A percentile compares a stretch with the other conserved stretches of the same genome.
These are phyloP conservation scores for Bertia moriformis DNA, from an alignment of 2,329 filamentous ascomycete species.

Conservation along the genomic window DNA sequence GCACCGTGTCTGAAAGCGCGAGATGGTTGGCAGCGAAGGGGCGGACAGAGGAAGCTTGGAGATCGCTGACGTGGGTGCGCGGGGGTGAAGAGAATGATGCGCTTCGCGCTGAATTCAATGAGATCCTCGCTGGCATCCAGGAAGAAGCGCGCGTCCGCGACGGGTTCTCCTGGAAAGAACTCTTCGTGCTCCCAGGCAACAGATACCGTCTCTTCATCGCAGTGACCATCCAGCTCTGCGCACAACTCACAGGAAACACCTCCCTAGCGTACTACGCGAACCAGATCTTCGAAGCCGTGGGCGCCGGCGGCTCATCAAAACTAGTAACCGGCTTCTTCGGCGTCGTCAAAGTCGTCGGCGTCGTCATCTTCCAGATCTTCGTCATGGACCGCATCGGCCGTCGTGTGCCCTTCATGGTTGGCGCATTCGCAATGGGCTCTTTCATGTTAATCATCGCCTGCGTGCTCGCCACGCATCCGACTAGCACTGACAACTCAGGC, in stretches of 20 bases:
- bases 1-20: background rate
- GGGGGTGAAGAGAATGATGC: constrained; percentile 7
- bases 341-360: constrained; percentile 18
- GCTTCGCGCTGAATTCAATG: constrained; percentile 16
- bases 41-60: background rate
- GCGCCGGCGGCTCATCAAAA: constrained; percentile 14
- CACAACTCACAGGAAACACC: constrained; percentile 18
- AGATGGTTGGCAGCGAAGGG: background rate
- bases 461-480: constrained; percentile 16
- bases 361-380: constrained; percentile 15
- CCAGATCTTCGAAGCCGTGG: constrained; percentile 19
- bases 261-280: constrained; percentile 19
- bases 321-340: constrained; percentile 22
- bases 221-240: constrained; percentile 17
- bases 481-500: constrained; percentile 6
- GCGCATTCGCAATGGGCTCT: constrained; percentile 18
- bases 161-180: background rate
- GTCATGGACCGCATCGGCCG: constrained; percentile 17
- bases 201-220: constrained; percentile 14
- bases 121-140: constrained; percentile 8
- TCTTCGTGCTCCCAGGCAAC: background rate
- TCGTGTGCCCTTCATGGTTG: constrained; percentile 17
- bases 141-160: background rate
- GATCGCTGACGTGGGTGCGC: background rate
- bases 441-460: constrained; percentile 21